Percentiles rank a stretch among this genome's conserved stretches.
Conservation (phyloP, 1,284 basidiomycete species). For the Heterobasidion parviporum region DNA sequence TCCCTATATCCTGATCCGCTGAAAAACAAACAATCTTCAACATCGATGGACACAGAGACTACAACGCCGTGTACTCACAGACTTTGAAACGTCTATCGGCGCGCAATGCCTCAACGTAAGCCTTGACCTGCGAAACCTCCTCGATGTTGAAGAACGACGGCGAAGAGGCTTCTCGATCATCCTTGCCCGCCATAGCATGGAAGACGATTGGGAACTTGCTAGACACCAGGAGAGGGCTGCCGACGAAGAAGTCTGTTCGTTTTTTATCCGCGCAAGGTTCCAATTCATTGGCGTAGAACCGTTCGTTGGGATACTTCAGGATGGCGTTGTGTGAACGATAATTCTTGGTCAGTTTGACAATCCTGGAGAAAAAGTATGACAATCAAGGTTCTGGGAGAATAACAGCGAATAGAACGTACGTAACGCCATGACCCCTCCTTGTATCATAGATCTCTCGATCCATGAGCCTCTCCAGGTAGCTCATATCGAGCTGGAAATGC, state of each 20-base stretch:
- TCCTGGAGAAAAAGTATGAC: slow-evolving; percentile 21
- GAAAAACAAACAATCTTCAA: neutral
- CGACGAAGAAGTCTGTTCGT: slow-evolving; percentile 16
- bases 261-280: slow-evolving; percentile 31
- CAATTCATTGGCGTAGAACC: slow-evolving; percentile 49
- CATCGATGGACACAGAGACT: slow-evolving; percentile 3
- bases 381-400: no score
- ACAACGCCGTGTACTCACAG: slow-evolving; percentile 22
- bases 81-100: slow-evolving; percentile 25
- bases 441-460: slow-evolving; percentile 33
- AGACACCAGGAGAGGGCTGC: slow-evolving; percentile 25
- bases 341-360: slow-evolving; percentile 53
- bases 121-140: slow-evolving; percentile 45
- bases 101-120: slow-evolving; percentile 31
- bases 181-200: slow-evolving; percentile 48
- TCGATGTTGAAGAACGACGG: slow-evolving; percentile 62
- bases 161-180: slow-evolving; percentile 50
- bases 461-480: slow-evolving; percentile 48
- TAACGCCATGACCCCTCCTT: slow-evolving; percentile 18
- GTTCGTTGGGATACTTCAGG: slow-evolving; percentile 44
- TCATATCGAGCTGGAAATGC: slow-evolving; percentile 35
- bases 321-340: slow-evolving; percentile 52
- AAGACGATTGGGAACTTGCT: slow-evolving; percentile 51
- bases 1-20: slow-evolving; percentile 43
- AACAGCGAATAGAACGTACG: slow-evolving; percentile 23